phyloP scores from a whole-genome alignment of 108 stramenopile genomes.

The Ochromonas danica region DNA sequence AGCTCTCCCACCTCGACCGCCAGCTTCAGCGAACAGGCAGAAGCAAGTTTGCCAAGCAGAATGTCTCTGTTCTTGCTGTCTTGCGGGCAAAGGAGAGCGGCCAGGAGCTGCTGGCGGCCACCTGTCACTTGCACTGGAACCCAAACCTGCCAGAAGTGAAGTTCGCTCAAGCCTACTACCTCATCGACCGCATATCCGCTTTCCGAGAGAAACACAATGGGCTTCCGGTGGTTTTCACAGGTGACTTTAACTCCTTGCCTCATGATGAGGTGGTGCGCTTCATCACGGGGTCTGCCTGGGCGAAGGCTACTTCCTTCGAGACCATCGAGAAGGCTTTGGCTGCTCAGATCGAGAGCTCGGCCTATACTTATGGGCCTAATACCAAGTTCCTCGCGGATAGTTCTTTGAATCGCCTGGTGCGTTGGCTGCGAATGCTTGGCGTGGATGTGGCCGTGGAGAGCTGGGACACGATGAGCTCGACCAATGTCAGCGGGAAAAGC shows the following conservation, averaged over 20 bases:
- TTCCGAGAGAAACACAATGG: background rate
- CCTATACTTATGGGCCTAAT: background rate
- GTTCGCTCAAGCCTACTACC: background rate
- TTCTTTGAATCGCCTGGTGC: background rate
- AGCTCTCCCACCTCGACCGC: background rate
- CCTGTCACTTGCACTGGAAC: conserved; percentile 10
- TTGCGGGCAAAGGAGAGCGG: background rate
- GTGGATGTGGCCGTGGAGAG: background rate
- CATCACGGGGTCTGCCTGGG: background rate
- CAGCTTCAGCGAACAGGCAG: background rate
- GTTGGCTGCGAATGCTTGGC: conserved; percentile 8
- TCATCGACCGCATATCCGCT: background rate
- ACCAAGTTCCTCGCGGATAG: background rate
- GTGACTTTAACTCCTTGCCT: conserved; percentile 13
- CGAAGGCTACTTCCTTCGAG: background rate
- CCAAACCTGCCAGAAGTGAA: conserved; percentile 6
- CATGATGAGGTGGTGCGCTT: background rate
- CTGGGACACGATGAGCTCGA: background rate
- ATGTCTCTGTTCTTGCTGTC: background rate
- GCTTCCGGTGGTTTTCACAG: background rate
- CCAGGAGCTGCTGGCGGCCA: background rate
- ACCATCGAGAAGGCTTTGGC: background rate
- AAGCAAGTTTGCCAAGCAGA: background rate
- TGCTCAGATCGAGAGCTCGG: background rate
- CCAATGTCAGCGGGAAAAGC: too few relatives aligned